Base-by-base conservation (phyloP, 495 filamentous ascomycete species). In the Annulohypoxylon bovei region DNA sequence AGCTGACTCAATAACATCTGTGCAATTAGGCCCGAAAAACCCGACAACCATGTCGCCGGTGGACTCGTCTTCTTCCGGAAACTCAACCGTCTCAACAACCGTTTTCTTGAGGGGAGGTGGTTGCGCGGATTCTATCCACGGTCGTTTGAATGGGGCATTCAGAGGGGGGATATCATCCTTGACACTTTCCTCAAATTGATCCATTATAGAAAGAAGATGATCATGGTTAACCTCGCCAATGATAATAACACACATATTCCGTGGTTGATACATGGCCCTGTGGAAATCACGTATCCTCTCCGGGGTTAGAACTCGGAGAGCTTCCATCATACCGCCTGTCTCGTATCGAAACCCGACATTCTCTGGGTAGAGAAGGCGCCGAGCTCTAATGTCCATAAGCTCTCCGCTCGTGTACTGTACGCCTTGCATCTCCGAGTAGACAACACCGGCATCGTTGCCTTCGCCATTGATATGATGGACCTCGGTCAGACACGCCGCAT, bases 341-440 rank as follows among this genome's bases (percentile, higher is more conserved):
- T 99, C 95, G 75, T 97, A 98, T 62, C 95, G 87, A 78, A 97
- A 99, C 4, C 96, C 95, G 49, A 95, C 85, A 32, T 91, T 92
- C 68, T 95, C 88, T 1, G 95, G 95, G 74, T 98, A 99, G 22
- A 96, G 83, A 59, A 95, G 81, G 3, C 91, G 88, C 18, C 90
- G 88, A 25, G 91, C 89, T 65, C 85, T 84, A 56, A 97, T 84
- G 60, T 95, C 91, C 86, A 98, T 97, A 33, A 98, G 88, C 76
- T 97, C 92, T 12, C 81, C 80, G 64, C 89, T 87, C 16, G 85
- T 90, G 75, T 97, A 97, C 77, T 99, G 91, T 1, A 95, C 88
- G 9, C 88, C 96, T 77, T 99, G 95, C 95, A 99, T 98, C 79
- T 99, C 95, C 1, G 96, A 98, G 81, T 98, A 99, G 18, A 98